These are phyloP conservation scores for Ceratocystis huliohia DNA, from an alignment of 2,329 filamentous ascomycete species.

Conservation along the genomic window DNA sequence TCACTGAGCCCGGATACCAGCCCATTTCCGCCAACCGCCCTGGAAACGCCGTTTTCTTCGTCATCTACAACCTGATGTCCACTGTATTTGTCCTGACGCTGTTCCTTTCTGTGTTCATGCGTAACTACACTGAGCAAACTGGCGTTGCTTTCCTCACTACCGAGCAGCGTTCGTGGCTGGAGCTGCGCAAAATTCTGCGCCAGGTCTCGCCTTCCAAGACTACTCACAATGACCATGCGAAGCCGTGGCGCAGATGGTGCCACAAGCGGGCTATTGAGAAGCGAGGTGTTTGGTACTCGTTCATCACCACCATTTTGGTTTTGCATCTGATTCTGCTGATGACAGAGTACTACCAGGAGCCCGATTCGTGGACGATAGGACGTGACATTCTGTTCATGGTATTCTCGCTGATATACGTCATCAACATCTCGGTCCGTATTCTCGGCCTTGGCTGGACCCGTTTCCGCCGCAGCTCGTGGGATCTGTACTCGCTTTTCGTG, in stretches of 20 bases:
- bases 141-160: slow-evolving; percentile 91
- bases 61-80: slow-evolving; percentile 89
- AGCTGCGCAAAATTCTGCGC: slow-evolving; percentile 77
- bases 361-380: slow-evolving; percentile 52
- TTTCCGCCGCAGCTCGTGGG: slow-evolving; percentile 89
- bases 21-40: slow-evolving; percentile 56
- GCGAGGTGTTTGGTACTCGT: slow-evolving; percentile 78
- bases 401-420: slow-evolving; percentile 70
- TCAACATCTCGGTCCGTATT: slow-evolving; percentile 73
- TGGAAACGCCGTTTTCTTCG: slow-evolving; percentile 86
- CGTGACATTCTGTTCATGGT: slow-evolving; percentile 67
- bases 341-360: slow-evolving; percentile 72
- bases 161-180: slow-evolving; percentile 93
- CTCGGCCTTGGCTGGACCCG: slow-evolving; percentile 82
- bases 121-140: slow-evolving; percentile 97
- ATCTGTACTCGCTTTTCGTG: slow-evolving; percentile 71
- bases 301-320: slow-evolving; percentile 66
- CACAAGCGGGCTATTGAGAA: slow-evolving; percentile 91
- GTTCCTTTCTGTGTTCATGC: slow-evolving; percentile 99
- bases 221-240: slow-evolving; percentile 64
- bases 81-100: slow-evolving; percentile 93
- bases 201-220: slow-evolving; percentile 93
- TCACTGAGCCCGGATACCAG: slow-evolving; percentile 64
- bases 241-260: slow-evolving; percentile 81
- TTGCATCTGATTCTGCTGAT: slow-evolving; percentile 74